Percentiles rank a stretch among this genome's conserved stretches.
These are phyloP conservation scores for Odontarrhena argentea DNA, from an alignment of 345 rosid species.

Conservation along the genomic window DNA sequence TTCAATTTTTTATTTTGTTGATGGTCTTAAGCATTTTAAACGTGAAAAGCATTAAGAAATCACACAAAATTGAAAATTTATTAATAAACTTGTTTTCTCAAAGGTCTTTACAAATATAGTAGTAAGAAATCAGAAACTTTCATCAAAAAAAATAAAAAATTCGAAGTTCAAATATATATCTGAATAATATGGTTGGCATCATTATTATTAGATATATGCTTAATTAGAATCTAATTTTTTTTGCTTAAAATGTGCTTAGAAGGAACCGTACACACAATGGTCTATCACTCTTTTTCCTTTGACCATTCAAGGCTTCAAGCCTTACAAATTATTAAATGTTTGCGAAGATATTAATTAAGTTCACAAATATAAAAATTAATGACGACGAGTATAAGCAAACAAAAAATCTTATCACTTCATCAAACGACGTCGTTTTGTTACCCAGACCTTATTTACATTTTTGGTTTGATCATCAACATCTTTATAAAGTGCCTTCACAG, in stretches of 20 bases:
- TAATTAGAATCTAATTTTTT: background rate
- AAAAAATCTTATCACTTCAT: background rate
- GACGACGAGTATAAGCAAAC: background rate
- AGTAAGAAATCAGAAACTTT: background rate
- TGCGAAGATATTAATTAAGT: conserved; percentile 2
- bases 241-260: background rate
- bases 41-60: conserved; percentile 21
- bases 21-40: background rate
- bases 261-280: background rate
- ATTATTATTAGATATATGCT: background rate
- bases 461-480: background rate
- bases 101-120: background rate
- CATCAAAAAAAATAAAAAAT: too few species aligned
- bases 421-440: conserved; percentile 11
- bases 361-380: background rate
- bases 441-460: conserved; percentile 24
- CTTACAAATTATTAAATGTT: background rate
- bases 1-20: background rate
- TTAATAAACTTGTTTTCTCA: too few species aligned
- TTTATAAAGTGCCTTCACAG: conserved; percentile 27
- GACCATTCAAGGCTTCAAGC: background rate
- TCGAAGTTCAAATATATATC: background rate
- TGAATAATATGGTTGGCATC: background rate
- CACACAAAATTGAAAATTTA: too few species aligned
- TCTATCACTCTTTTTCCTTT: background rate